Evolutionary conservation across 2,329 filamentous ascomycete genomes (phyloP).

Genomic region (Fusarium miscanthi): DNA sequence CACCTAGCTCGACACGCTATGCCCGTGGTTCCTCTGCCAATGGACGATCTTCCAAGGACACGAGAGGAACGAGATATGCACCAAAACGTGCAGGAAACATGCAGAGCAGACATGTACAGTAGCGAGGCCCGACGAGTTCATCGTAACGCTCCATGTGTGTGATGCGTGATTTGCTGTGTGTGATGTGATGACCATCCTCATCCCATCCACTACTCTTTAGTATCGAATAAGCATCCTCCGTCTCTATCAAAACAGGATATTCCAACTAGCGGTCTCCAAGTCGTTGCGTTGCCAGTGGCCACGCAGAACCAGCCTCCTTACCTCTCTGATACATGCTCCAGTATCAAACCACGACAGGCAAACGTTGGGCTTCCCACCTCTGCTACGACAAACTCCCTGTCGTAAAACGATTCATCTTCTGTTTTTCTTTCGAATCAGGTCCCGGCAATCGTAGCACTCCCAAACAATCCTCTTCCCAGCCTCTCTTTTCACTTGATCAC

Average conservation of each 20-base stretch:
- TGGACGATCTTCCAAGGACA: constrained; percentile 28
- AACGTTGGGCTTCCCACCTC: constrained; percentile 13
- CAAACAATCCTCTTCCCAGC: constrained; percentile 11
- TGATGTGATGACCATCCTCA: constrained; percentile 16
- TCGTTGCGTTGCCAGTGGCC: constrained; percentile 17
- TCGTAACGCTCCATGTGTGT: constrained; percentile 24
- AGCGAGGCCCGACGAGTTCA: constrained; percentile 38
- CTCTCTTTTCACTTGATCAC: constrained; percentile 15
- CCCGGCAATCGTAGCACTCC: constrained; percentile 9
- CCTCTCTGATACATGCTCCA: background rate
- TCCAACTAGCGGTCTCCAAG: constrained; percentile 24
- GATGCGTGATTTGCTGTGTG: constrained; percentile 19
- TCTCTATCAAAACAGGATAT: constrained; percentile 23
- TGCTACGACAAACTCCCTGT: constrained; percentile 6
- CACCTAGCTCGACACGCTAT: constrained; percentile 34
- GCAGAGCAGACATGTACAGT: constrained; percentile 1
- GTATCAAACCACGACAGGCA: background rate
- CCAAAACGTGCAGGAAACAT: constrained; percentile 23
- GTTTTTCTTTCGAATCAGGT: constrained; percentile 18
- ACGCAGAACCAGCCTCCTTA: constrained; percentile 16
- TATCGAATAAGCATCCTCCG: constrained; percentile 12
- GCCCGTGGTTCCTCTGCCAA: constrained; percentile 39
- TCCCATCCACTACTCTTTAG: constrained; percentile 8
- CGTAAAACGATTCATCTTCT: constrained; percentile 2
- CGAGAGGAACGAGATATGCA: constrained; percentile 27